phyloP scores from a whole-genome alignment of 352 stramenopile genomes.

The Blastocystis sp. region DNA sequence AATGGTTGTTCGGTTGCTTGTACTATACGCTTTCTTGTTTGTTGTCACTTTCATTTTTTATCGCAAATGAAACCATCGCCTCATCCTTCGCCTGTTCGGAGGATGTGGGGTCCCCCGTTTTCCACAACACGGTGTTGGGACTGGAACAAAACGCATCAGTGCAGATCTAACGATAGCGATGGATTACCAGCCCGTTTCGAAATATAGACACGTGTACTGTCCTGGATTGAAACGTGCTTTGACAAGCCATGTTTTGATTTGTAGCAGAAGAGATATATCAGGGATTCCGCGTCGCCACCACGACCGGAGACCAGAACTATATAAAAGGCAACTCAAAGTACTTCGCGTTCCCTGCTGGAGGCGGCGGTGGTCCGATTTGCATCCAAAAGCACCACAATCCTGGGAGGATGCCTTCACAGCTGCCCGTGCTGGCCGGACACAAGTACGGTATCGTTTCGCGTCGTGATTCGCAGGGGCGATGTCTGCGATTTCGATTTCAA shows the following conservation, averaged over 20 bases:
- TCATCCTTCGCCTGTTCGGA: too few species aligned
- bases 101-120: constrained; percentile 14
- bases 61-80: too few species aligned
- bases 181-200: constrained; percentile 55
- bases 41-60: too few species aligned
- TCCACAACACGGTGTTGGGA: too few species aligned
- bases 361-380: constrained; percentile 81
- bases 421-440: constrained; percentile 92
- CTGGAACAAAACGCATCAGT: not conserved
- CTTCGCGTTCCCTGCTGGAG: constrained; percentile 92
- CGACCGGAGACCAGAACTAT: constrained; percentile 98
- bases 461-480: constrained; percentile 46
- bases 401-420: constrained; percentile 74
- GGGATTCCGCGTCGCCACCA: constrained; percentile 88
- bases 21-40: constrained; percentile 48
- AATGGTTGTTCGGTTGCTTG: not conserved
- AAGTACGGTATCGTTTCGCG: constrained; percentile 79
- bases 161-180: not conserved
- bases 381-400: constrained; percentile 74
- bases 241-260: not conserved
- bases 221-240: constrained; percentile 37
- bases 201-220: constrained; percentile 72
- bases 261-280: constrained; percentile 76
- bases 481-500: constrained; percentile 99
- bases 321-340: constrained; percentile 99